Evolutionary conservation across 2,329 filamentous ascomycete species (phyloP).

Genomic region (Penicillium sp.): DNA sequence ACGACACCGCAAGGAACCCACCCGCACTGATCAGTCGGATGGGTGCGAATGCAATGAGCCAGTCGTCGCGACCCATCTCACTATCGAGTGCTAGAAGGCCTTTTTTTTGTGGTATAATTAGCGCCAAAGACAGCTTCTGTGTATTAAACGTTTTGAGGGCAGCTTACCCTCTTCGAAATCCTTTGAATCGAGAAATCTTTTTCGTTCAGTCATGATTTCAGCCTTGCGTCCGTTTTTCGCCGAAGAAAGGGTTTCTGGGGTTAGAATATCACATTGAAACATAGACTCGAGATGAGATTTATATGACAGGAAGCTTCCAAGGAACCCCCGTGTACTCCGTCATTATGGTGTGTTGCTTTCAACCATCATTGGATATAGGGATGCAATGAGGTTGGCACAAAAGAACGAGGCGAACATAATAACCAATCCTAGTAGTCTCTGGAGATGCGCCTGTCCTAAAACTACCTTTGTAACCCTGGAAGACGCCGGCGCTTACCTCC

Average conservation of each 20-base stretch:
- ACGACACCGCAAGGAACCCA: constrained; percentile 34
- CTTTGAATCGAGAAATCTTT: background rate
- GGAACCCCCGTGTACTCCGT: background rate
- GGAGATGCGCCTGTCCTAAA: background rate
- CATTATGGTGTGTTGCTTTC: background rate
- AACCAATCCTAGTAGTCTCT: background rate
- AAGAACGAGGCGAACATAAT: background rate
- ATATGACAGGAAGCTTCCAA: background rate
- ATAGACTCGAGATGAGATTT: background rate
- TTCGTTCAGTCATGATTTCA: background rate
- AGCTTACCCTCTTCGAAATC: background rate
- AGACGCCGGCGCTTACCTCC: background rate
- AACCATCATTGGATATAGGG: background rate
- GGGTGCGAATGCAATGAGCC: constrained; percentile 35
- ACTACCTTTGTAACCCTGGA: background rate
- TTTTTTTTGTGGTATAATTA: constrained; percentile 15
- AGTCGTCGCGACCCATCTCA: constrained; percentile 32
- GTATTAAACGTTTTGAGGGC: too few species aligned
- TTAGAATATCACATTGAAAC: background rate
- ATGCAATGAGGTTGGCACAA: background rate
- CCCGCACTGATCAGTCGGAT: constrained; percentile 34
- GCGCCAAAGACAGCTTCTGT: too few species aligned
- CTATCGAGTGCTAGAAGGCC: constrained; percentile 33
- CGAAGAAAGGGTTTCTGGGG: too few species aligned
- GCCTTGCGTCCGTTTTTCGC: too few species aligned